Evolutionary conservation across 2,329 filamentous ascomycete genomes (phyloP), one percentile per base, ranked within the genome.

Genomic region (Sporothrix brunneoviolacea): DNA sequence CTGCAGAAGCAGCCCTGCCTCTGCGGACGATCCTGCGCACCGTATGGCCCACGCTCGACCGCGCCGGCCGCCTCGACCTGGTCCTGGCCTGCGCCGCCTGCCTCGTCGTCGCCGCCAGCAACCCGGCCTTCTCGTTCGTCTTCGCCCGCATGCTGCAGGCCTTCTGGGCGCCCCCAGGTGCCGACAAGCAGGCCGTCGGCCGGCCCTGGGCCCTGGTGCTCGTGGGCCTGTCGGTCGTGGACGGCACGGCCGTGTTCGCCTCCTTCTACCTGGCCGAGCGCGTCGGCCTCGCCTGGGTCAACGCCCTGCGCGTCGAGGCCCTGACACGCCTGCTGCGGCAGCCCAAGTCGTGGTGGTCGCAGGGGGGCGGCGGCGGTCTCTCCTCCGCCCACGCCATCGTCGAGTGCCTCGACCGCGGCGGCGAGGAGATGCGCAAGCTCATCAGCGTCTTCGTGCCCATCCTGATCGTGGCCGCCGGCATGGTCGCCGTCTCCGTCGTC

Each of bases 401-500:
- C 1, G 82, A 88, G 54, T 84, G 78, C 39, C 75, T 97, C 0
- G 88, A 95, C 60, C 79, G 85, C 15, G 87, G 88, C 59, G 86
- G 85, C 0, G 90, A 97, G 63, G 89, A 95, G 62, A 91, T 93
- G 79, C 79, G 87, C 8, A 90, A 88, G 58, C 70, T 97, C 0
- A 74, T 95, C 0, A 86, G 87, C 2, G 79, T 86, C 2, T 95
- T 95, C 60, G 74, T 84, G 1, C 84, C 86, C 1, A 80, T 86
- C 48, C 65, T 85, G 1, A 72, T 91, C 13, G 79, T 84, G 9
- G 82, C 86, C 4, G 62, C 73, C 0, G 67, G 80, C 46, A 91
- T 95, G 75, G 74, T 87, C 16, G 51, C 69, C 0, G 76, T 85
- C n/a, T 82, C 88, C 0, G 60, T 93, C 7, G 60, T 77, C 2